phyloP scores from a whole-genome alignment of 352 stramenopile genomes.

The Globisporangium rhizosaccharum region DNA sequence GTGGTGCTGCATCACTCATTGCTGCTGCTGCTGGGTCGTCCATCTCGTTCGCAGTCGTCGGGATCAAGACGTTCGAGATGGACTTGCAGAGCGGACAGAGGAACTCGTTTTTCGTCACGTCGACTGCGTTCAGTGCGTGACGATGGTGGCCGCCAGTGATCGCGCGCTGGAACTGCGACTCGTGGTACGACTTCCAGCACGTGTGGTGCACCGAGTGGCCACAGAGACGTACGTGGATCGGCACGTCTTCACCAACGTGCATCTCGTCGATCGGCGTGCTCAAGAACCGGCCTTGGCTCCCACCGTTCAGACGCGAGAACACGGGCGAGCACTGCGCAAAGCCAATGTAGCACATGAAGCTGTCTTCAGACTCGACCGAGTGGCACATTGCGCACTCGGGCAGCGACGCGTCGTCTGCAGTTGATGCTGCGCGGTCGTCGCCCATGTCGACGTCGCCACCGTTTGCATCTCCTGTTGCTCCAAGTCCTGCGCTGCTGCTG shows the following conservation, averaged over 20 bases:
- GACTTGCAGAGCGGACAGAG: constrained; percentile 96
- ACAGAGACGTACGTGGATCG: constrained; percentile 83
- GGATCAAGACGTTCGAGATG: constrained; percentile 96
- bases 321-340: constrained; percentile 80
- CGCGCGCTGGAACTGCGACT: constrained; percentile 91
- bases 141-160: constrained; percentile 92
- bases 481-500: not conserved
- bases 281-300: constrained; percentile 36
- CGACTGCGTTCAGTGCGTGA: constrained; percentile 89
- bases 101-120: constrained; percentile 96
- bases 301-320: constrained; percentile 63
- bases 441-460: constrained; percentile 43
- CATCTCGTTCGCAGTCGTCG: constrained; percentile 58
- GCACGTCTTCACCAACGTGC: constrained; percentile 77
- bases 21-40: constrained; percentile 6
- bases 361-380: constrained; percentile 68
- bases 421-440: constrained; percentile 13
- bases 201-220: constrained; percentile 93
- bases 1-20: not conserved
- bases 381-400: constrained; percentile 86
- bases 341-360: constrained; percentile 84
- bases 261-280: constrained; percentile 86
- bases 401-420: constrained; percentile 13
- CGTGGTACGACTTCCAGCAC: constrained; percentile 94
- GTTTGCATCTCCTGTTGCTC: constrained; percentile 19